Conservation (phyloP, 2,329 filamentous ascomycete species). For the Chrysoporthe austroafricana region DNA sequence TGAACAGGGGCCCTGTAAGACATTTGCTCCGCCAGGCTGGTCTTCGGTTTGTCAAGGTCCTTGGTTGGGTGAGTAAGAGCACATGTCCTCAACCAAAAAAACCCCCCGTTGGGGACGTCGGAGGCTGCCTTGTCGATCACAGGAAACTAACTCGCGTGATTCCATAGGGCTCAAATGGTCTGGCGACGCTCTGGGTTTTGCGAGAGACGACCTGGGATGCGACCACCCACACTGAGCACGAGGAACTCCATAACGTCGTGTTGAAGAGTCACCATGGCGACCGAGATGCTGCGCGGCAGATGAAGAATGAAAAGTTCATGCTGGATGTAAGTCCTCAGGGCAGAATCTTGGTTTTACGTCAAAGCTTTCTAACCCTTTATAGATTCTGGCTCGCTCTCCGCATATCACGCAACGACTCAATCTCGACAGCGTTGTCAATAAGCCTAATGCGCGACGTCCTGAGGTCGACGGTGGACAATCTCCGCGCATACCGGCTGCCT, state of each 20-base stretch:
- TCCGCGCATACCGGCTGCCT: neutral
- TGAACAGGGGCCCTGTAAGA: neutral
- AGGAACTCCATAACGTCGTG: neutral
- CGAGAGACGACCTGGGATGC: neutral
- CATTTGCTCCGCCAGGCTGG: neutral
- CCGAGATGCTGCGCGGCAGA: neutral
- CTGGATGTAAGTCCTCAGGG: neutral
- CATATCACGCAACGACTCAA: neutral
- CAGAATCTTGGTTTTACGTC: neutral
- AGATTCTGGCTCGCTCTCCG: neutral
- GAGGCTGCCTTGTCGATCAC: too few relatives aligned
- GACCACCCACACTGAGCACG: neutral
- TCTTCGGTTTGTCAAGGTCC: neutral
- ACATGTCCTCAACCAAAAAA: neutral
- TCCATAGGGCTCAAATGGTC: neutral
- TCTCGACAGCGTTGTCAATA: neutral
- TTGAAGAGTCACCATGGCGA: neutral
- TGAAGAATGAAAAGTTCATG: neutral
- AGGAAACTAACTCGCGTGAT: neutral
- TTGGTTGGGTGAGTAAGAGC: neutral
- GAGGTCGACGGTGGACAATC: neutral
- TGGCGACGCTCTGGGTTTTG: slow-evolving; percentile 15
- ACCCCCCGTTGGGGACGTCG: too few relatives aligned
- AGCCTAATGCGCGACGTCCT: neutral
- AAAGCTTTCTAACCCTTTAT: neutral